These are phyloP conservation scores for Sugiyamaella marilandica DNA, from an alignment of 805 yeast genomes.

Conservation along the genomic window DNA sequence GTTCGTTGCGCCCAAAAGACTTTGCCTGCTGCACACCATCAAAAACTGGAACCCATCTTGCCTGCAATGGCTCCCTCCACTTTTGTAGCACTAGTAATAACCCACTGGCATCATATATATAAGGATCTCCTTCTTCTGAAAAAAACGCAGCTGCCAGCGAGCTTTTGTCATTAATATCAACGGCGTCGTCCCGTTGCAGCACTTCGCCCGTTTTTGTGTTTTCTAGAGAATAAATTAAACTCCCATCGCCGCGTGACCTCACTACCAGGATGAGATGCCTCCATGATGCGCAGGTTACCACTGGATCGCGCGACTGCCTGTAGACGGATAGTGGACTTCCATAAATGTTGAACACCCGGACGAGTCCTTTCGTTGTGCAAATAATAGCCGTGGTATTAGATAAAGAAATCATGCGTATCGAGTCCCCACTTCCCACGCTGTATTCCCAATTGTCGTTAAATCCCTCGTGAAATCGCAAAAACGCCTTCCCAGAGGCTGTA, in stretches of 20 bases:
- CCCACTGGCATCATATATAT: conserved; percentile 75
- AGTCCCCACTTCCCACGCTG: conserved; percentile 43
- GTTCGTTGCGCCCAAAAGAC: conserved; percentile 51
- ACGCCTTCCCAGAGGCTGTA: conserved; percentile 39
- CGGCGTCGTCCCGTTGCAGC: conserved; percentile 31
- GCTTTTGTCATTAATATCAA: conserved; percentile 35
- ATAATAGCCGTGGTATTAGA: conserved; percentile 56
- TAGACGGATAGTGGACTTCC: conserved; percentile 65
- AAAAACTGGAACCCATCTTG: conserved; percentile 83
- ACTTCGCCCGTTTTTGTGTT: conserved; percentile 40
- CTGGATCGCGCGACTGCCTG: conserved; percentile 61
- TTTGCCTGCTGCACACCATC: conserved; percentile 46
- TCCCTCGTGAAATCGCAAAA: conserved; percentile 66
- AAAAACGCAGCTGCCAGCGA: conserved; percentile 68
- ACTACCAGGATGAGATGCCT: conserved; percentile 53
- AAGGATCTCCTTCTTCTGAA: conserved; percentile 86
- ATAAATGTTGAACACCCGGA: conserved; percentile 62
- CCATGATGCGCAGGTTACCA: conserved; percentile 65
- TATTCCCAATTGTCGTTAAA: conserved; percentile 65
- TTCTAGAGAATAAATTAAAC: conserved; percentile 45
- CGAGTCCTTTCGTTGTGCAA: conserved; percentile 71
- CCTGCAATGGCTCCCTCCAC: conserved; percentile 74
- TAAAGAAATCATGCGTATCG: conserved; percentile 64
- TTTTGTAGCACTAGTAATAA: conserved; percentile 62
- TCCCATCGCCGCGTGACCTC: conserved; percentile 33